A percentile compares a stretch with the other conserved stretches of the same genome.
Evolutionary conservation across 140 eudicot species (phyloP).

Genomic region (Senecio squalidus): DNA sequence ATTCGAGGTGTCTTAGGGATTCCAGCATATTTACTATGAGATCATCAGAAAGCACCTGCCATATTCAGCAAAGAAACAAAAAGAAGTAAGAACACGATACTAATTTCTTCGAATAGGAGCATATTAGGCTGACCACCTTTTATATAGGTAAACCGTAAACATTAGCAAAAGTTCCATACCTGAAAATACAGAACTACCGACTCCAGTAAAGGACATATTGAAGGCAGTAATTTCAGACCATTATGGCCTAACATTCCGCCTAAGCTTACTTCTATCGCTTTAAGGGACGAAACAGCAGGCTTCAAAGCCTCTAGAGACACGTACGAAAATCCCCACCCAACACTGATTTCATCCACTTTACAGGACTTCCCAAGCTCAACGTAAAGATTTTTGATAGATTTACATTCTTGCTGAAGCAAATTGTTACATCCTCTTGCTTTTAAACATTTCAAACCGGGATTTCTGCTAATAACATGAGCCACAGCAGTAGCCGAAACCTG

Average conservation of each 20-base stretch:
- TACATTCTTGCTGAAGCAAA: slow-evolving; percentile 29
- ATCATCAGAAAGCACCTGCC: slow-evolving; percentile 69
- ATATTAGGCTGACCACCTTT: not conserved
- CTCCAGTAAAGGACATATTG: slow-evolving; percentile 62
- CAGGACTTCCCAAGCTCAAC: slow-evolving; percentile 44
- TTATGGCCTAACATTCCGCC: slow-evolving; percentile 75
- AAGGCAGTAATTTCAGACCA: slow-evolving; percentile 52
- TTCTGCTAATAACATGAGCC: slow-evolving; percentile 41
- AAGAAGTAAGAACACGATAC: not conserved
- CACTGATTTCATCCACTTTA: slow-evolving; percentile 57
- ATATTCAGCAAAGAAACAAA: slow-evolving; percentile 10
- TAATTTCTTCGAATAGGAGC: not conserved
- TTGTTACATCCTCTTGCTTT: slow-evolving; percentile 66
- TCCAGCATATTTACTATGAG: slow-evolving; percentile 32
- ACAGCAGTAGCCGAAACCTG: slow-evolving; percentile 68
- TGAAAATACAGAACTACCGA: slow-evolving; percentile 69
- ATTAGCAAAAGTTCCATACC: slow-evolving; percentile 34
- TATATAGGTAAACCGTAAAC: not conserved
- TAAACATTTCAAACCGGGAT: slow-evolving; percentile 51
- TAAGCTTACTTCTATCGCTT: slow-evolving; percentile 57
- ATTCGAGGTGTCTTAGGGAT: slow-evolving; percentile 47
- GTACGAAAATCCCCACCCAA: slow-evolving; percentile 88
- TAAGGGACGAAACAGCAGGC: slow-evolving; percentile 47
- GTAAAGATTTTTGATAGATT: slow-evolving; percentile 22
- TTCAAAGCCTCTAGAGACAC: slow-evolving; percentile 38